phyloP scores from a whole-genome alignment of 192 early-diverging fungal species.

The Neocallimastix lanati region DNA sequence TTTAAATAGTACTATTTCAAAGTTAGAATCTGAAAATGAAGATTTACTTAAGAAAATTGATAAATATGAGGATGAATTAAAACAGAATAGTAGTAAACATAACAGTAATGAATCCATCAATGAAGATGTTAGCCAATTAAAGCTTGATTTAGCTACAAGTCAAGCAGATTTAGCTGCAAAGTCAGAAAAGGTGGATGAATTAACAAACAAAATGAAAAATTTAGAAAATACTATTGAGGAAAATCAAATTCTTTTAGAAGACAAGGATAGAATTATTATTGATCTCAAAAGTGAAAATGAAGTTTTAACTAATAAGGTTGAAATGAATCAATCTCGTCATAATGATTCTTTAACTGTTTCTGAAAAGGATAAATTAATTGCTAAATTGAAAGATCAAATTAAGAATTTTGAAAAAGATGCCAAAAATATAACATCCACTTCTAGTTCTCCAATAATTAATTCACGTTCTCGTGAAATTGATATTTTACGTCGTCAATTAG shows the following conservation, averaged over 20 bases:
- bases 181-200: neutral
- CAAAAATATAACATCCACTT: neutral
- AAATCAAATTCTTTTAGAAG: constrained; percentile 10
- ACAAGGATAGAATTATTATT: constrained; percentile 20
- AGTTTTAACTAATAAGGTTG: constrained; percentile 18
- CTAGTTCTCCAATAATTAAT: neutral
- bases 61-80: neutral
- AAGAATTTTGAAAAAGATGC: neutral
- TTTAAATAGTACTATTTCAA: constrained; percentile 13
- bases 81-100: neutral
- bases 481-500: neutral
- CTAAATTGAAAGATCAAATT: neutral
- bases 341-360: neutral
- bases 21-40: constrained; percentile 13
- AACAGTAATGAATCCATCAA: neutral
- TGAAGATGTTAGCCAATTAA: constrained; percentile 7
- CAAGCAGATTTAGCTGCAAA: constrained; percentile 8
- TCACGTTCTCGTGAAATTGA: neutral
- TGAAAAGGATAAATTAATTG: neutral
- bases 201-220: neutral
- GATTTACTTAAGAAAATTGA: constrained; percentile 2
- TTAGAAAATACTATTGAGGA: constrained; percentile 14
- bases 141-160: constrained; percentile 18
- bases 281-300: constrained; percentile 21
- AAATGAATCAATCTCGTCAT: constrained; percentile 8